Percentiles rank a stretch among this genome's conserved stretches.
phyloP scores from a whole-genome alignment of 164 flowering plant genomes.

The Protea cynaroides region DNA sequence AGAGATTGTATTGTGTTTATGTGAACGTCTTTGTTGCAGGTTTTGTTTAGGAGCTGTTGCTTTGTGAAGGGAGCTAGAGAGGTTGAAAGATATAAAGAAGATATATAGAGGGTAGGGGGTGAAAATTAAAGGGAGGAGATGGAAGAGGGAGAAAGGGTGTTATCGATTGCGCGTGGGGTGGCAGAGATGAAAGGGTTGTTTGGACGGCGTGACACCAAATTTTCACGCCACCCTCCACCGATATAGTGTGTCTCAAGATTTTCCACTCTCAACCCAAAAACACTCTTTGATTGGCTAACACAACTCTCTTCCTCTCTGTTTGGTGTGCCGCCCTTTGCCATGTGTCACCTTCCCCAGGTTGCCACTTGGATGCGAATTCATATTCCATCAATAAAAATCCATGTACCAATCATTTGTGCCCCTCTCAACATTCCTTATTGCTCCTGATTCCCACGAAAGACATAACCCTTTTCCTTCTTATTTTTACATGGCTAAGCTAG shows the following conservation, averaged over 20 bases:
- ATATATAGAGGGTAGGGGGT: conserved; percentile 8
- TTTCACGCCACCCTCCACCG: conserved; percentile 63
- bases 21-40: neutral
- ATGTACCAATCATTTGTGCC: conserved; percentile 31
- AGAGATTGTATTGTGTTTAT: neutral
- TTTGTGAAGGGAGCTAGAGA: neutral
- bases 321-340: conserved; percentile 52
- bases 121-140: too few species aligned
- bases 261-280: neutral
- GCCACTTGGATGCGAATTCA: conserved; percentile 29
- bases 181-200: conserved; percentile 28
- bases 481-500: too few species aligned
- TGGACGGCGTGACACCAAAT: conserved; percentile 61
- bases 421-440: conserved; percentile 1
- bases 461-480: too few species aligned
- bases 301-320: conserved; percentile 12
- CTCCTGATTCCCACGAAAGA: too few species aligned
- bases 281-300: too few species aligned
- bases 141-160: conserved; percentile 10
- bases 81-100: conserved; percentile 2
- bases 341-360: conserved; percentile 13
- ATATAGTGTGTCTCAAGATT: conserved; percentile 32
- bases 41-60: neutral
- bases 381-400: conserved; percentile 26
- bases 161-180: conserved; percentile 62